A percentile compares a stretch with the other conserved stretches of the same genome.
These are phyloP conservation scores for Ceratobasidium sp. DNA, from an alignment of 1,284 basidiomycete species.

Conservation along the genomic window DNA sequence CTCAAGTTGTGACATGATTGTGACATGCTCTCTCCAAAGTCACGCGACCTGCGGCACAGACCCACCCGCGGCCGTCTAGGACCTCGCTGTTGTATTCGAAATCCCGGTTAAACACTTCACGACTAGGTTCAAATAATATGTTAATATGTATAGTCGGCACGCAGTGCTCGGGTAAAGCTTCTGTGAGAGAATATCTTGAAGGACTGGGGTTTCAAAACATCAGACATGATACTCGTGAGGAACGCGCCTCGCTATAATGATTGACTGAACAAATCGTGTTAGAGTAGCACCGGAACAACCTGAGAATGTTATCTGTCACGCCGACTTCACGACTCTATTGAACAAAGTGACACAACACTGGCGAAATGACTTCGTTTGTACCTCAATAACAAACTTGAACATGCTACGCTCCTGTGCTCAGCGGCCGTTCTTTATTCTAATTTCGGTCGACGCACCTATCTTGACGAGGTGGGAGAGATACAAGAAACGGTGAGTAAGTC, in stretches of 20 bases:
- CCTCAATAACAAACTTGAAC: constrained; percentile 73
- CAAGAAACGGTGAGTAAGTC: constrained; percentile 15
- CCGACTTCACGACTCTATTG: constrained; percentile 71
- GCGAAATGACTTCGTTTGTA: constrained; percentile 84
- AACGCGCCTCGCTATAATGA: neutral
- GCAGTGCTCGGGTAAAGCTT: constrained; percentile 82
- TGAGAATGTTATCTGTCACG: constrained; percentile 59
- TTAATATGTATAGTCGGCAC: constrained; percentile 92
- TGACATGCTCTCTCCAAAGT: too few relatives aligned
- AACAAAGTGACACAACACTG: constrained; percentile 86
- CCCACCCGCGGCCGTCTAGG: too few relatives aligned
- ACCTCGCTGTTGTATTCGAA: too few relatives aligned
- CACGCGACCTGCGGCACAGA: too few relatives aligned
- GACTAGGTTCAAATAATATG: constrained; percentile 61
- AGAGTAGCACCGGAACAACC: constrained; percentile 18
- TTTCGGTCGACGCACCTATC: constrained; percentile 89
- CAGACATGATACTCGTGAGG: constrained; percentile 30
- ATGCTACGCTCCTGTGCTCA: constrained; percentile 80
- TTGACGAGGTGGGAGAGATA: constrained; percentile 59
- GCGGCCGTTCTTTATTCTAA: constrained; percentile 90
- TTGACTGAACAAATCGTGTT: neutral
- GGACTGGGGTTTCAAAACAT: constrained; percentile 61
- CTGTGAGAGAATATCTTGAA: constrained; percentile 80
- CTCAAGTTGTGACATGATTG: too few relatives aligned
- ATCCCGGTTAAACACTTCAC: too few relatives aligned